Evolutionary conservation across 176 grass and related monocot genomes (phyloP), one percentile per base, ranked within the genome.

Genomic region (Paspalum notatum): DNA sequence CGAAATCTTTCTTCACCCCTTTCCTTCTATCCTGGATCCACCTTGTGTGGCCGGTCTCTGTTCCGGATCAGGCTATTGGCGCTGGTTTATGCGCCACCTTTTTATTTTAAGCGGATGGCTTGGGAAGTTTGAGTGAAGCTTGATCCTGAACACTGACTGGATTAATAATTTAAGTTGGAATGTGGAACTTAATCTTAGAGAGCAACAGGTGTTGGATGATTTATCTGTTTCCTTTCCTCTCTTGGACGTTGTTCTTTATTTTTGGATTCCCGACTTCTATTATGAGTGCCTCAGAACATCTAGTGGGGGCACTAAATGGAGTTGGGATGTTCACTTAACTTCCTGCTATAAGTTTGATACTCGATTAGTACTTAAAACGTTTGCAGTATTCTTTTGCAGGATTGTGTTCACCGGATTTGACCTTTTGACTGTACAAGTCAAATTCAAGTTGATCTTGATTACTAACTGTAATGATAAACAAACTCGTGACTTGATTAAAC

Each of bases 11-110:
- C 27, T 7, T 43, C 7, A n/a, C 7, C 41, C 12, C 10, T 5
- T 72, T 20, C 69, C 46, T 74, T 42, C 51, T 56, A n/a, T 40
- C 71, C 14, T 56, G 27, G 51, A 74, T 56, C 71, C 71, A 20
- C 9, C 27, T 55, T 41, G 22, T 71, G 26, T 73, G 70, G 4
- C 8, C 5, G 8, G 49, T 73, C 39, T 26, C 14, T 54, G 16
- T n/a, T 39, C 16, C n/a, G 70, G 70, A 38, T 73, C 17, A 73
- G 70, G 27, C 50, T 55, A 55, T 55, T 41, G 55, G 10, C 5
- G 41, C 5, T 21, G 32, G 0, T 55, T 53, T 53, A 18, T 55
- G 5, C 70, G 25, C 8, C 4, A 37, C 20, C 24, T 39, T 32
- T 4, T 37, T 72, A 38, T 20, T 12, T 39, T 51, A 52, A 72